Evolutionary conservation across 2,329 filamentous ascomycete genomes (phyloP).

Genomic region (Trichoderma afroharzianum): DNA sequence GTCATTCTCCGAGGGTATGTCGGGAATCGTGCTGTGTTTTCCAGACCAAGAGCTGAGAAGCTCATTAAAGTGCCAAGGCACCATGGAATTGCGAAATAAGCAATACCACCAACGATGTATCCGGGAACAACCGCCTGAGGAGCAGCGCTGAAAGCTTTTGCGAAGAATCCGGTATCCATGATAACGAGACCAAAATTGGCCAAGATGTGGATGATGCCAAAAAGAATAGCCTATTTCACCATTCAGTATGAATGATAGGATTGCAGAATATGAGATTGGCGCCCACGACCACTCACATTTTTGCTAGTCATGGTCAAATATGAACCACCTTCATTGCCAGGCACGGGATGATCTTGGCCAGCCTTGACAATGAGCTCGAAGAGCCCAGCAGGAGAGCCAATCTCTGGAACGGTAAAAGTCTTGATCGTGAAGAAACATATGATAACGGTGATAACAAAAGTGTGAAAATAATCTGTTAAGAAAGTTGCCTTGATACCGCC

Average conservation of each 20-base stretch:
- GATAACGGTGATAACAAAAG: slow-evolving; percentile 51
- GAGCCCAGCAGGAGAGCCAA: slow-evolving; percentile 45
- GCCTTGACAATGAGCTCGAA: slow-evolving; percentile 49
- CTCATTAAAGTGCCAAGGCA: slow-evolving; percentile 49
- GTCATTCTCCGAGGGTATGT: slow-evolving; percentile 56
- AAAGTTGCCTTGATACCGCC: slow-evolving; percentile 41
- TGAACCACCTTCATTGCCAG: slow-evolving; percentile 50
- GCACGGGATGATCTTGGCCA: slow-evolving; percentile 41
- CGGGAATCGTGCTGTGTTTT: slow-evolving; percentile 46
- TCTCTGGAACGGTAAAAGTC: slow-evolving; percentile 43
- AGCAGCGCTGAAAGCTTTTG: slow-evolving; percentile 45
- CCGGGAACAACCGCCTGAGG: slow-evolving; percentile 47
- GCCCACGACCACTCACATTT: slow-evolving; percentile 30
- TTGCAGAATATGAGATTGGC: background rate
- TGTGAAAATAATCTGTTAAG: slow-evolving; percentile 53
- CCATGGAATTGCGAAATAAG: slow-evolving; percentile 54
- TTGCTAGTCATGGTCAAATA: slow-evolving; percentile 56
- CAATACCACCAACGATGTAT: slow-evolving; percentile 50
- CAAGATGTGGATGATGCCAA: slow-evolving; percentile 46
- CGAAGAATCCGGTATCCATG: slow-evolving; percentile 41
- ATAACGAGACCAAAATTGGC: slow-evolving; percentile 52
- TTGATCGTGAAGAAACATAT: slow-evolving; percentile 47
- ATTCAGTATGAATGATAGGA: background rate
- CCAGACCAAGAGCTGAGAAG: slow-evolving; percentile 44
- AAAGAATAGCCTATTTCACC: slow-evolving; percentile 41